Percentiles rank a stretch among this genome's conserved stretches.
phyloP scores from a whole-genome alignment of 169 alveolate genomes.

The Neospora caninum region DNA sequence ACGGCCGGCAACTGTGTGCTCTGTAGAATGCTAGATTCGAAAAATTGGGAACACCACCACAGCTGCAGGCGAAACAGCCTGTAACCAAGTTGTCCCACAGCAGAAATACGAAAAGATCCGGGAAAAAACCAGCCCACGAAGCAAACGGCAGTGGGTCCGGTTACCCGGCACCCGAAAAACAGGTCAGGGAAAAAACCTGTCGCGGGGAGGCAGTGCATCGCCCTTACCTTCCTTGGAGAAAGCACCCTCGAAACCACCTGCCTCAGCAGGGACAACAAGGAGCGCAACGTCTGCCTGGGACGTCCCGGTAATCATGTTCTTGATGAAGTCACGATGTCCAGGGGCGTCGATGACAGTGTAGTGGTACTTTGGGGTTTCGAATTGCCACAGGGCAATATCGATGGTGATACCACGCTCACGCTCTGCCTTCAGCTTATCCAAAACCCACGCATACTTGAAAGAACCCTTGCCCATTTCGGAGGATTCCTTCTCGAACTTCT shows the following conservation, averaged over 20 bases:
- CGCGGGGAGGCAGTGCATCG: too few species aligned
- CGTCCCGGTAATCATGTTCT: slow-evolving; percentile 99
- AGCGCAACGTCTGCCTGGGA: slow-evolving; percentile 99
- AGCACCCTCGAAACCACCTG: slow-evolving; percentile 98
- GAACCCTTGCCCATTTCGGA: slow-evolving; percentile 95
- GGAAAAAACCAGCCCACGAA: too few species aligned
- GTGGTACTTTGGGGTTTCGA: slow-evolving; percentile 96
- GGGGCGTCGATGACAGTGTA: slow-evolving; percentile 99
- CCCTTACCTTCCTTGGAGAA: slow-evolving; percentile 83
- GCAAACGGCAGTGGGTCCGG: too few species aligned
- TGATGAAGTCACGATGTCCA: slow-evolving; percentile 99
- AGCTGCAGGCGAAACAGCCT: too few species aligned
- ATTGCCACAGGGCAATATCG: slow-evolving; percentile 97
- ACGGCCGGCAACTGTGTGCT: too few species aligned
- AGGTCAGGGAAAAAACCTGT: too few species aligned
- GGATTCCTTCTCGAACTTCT: slow-evolving; percentile 95
- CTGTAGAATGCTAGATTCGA: too few species aligned
- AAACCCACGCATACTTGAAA: slow-evolving; percentile 98
- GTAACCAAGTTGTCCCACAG: too few species aligned
- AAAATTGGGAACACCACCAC: too few species aligned
- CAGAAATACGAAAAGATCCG: too few species aligned
- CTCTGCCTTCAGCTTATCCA: slow-evolving; percentile 98
- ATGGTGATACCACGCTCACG: slow-evolving; percentile 99
- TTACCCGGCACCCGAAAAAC: too few species aligned
- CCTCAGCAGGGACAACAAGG: slow-evolving; percentile 97